phyloP scores from a whole-genome alignment of 2,329 filamentous ascomycete species.

The Fusarium sarcochroum region DNA sequence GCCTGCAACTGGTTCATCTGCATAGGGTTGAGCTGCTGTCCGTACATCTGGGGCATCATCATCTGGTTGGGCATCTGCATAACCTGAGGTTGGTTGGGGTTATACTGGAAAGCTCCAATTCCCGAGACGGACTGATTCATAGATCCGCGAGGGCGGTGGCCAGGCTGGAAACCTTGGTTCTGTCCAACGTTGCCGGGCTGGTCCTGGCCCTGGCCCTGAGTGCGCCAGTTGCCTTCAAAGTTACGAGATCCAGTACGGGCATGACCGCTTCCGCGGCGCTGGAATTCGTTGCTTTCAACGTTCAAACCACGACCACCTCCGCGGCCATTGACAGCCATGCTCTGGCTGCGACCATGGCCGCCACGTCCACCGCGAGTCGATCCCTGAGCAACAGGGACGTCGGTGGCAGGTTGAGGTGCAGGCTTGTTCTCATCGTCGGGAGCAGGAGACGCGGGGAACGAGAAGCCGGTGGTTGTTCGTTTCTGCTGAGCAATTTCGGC shows the following conservation, averaged over 20 bases:
- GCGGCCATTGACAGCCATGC: conserved; percentile 84
- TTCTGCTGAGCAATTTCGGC: conserved; percentile 98
- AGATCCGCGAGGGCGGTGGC: conserved; percentile 88
- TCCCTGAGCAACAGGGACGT: conserved; percentile 56
- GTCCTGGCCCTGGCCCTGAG: conserved; percentile 77
- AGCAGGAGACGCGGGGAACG: conserved; percentile 83
- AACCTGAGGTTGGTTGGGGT: conserved; percentile 84
- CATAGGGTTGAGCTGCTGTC: conserved; percentile 88
- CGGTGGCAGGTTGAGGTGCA: conserved; percentile 50
- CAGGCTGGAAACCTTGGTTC: conserved; percentile 86
- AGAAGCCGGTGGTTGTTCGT: conserved; percentile 92
- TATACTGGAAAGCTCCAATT: conserved; percentile 90
- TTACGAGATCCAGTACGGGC: conserved; percentile 88
- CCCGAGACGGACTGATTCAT: conserved; percentile 88
- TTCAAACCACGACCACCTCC: conserved; percentile 78
- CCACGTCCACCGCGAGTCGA: conserved; percentile 69
- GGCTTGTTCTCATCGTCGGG: conserved; percentile 64
- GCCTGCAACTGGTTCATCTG: conserved; percentile 93
- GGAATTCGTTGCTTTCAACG: conserved; percentile 71
- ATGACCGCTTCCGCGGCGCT: conserved; percentile 85
- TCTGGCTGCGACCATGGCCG: conserved; percentile 85
- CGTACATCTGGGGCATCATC: conserved; percentile 87
- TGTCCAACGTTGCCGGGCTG: conserved; percentile 63
- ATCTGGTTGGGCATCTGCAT: conserved; percentile 90
- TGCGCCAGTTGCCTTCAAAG: conserved; percentile 98